These are phyloP conservation scores for Obelidium mucronatum DNA, from an alignment of 192 early-diverging fungal genomes.

Conservation along the genomic window DNA sequence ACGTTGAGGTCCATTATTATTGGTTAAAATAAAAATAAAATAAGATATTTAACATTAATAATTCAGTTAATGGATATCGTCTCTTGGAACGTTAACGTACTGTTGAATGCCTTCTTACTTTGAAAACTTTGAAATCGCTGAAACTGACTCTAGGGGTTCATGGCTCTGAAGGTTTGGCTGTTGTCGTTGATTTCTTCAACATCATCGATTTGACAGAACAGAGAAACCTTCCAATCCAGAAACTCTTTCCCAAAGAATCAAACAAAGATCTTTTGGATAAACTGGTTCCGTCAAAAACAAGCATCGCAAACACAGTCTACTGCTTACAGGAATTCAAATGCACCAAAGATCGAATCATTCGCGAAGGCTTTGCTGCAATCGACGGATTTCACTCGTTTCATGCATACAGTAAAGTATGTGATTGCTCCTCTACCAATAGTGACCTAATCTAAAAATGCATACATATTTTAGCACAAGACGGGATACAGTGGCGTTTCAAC, in stretches of 20 bases:
- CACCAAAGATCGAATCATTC: slow-evolving; percentile 58
- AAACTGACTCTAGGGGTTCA: slow-evolving; percentile 25
- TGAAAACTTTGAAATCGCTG: slow-evolving; percentile 27
- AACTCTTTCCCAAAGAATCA: too few relatives aligned
- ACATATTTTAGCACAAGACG: slow-evolving; percentile 22
- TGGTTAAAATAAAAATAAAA: not conserved
- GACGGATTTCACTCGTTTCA: slow-evolving; percentile 79
- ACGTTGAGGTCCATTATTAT: slow-evolving; percentile 23
- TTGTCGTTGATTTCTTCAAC: not conserved
- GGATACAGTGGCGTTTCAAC: slow-evolving; percentile 79
- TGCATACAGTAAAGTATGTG: slow-evolving; percentile 61
- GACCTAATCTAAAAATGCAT: not conserved
- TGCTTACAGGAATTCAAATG: slow-evolving; percentile 86
- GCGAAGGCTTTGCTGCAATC: slow-evolving; percentile 65
- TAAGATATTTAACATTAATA: too few relatives aligned
- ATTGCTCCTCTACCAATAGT: not conserved
- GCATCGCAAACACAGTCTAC: slow-evolving; percentile 42
- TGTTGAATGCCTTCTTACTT: slow-evolving; percentile 1
- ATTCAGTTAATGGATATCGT: slow-evolving; percentile 45
- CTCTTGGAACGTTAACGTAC: slow-evolving; percentile 58
- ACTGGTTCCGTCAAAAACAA: too few relatives aligned
- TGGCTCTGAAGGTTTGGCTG: not conserved
- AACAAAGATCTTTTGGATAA: too few relatives aligned
- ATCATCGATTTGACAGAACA: not conserved
- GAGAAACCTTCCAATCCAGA: too few relatives aligned